Evolutionary conservation across 768 basidiomycete species (phyloP), one percentile per base, ranked within the genome.

Genomic region (Trametes meyenii): DNA sequence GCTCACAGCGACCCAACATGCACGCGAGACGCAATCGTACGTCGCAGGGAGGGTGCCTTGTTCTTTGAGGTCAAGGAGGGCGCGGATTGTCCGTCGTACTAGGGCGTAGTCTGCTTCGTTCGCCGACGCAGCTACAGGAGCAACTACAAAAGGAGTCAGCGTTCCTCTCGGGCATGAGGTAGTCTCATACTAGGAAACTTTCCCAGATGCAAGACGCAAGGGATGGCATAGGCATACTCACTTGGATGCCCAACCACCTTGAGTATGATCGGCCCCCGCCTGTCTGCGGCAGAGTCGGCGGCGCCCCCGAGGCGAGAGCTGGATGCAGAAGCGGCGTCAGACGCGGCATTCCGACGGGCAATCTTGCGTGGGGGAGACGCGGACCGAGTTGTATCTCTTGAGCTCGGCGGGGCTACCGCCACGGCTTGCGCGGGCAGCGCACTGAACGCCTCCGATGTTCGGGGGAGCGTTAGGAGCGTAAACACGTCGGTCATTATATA

Each of bases 361-460:
- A 83, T 83, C 79, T 92, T 91, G 74, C 81, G 82, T 65, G 83
- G 83, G 76, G 81, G 84, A 74, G 83, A 83, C 71, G 77, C 82
- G 70, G 78, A 81, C 74, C 79, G 80, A 60, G 58, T 60, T 59
- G 54, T 33, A 60, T 40, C 56, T 79, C 66, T 57, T 78, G 50
- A 48, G 48, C 40, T 60, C 44, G 36, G 11, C 35, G 21, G n/a
- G 3, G 39, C 57, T 33, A 38, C 44, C 23, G 50, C 48, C n/a
- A 55, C 60, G 12, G 50, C 61, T n/a, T 46, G 64, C 13, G 53
- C 50, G 56, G 64, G 55, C 51, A 70, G 50, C 5, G 64, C 50
- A 26, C 52, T 63, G 56, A 69, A 73, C 14, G 70, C 72, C 19
- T 66, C 40, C 26, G 70, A 69, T 10, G 62, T 55, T 24, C 44